phyloP scores from a whole-genome alignment of 2,329 filamentous ascomycete species.

The Teratosphaeria zuluensis region DNA sequence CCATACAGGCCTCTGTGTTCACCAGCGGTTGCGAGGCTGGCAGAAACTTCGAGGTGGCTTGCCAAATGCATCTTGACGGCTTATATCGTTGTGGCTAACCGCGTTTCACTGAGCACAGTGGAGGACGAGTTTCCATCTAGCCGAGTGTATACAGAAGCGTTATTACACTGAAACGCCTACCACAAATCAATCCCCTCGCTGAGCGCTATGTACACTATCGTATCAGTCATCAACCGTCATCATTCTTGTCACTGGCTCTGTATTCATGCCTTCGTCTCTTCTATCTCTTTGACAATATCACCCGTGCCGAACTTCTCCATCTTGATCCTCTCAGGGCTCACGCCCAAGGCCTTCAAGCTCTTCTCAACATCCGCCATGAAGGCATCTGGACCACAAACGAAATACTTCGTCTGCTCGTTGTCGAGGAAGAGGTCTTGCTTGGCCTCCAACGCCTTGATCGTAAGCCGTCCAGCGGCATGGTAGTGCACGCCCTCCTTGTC shows the following conservation, averaged over 20 bases:
- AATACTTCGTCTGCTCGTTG: constrained; percentile 53
- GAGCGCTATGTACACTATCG: background rate
- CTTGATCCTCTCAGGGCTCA: constrained; percentile 49
- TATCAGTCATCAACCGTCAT: background rate
- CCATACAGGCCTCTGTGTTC: too few relatives aligned
- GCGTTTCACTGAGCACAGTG: too few relatives aligned
- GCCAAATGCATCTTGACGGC: too few relatives aligned
- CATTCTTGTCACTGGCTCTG: too few relatives aligned
- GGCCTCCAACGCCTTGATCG: constrained; percentile 46
- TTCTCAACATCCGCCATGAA: constrained; percentile 58
- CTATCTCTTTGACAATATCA: background rate
- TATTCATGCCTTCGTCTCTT: too few relatives aligned
- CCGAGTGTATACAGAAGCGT: too few relatives aligned
- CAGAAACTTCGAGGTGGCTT: too few relatives aligned
- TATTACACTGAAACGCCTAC: too few relatives aligned
- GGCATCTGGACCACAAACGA: constrained; percentile 57
- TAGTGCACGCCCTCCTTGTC: constrained; percentile 47
- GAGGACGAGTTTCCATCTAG: too few relatives aligned
- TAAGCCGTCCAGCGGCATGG: constrained; percentile 44
- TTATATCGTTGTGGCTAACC: too few relatives aligned
- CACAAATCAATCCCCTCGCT: too few relatives aligned
- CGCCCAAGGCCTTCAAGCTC: constrained; percentile 46
- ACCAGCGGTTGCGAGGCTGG: too few relatives aligned
- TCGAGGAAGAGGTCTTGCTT: constrained; percentile 47
- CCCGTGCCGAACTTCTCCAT: constrained; percentile 41